Evolutionary conservation across 768 basidiomycete genomes (phyloP), one percentile per base, ranked within the genome.

Genomic region (Hirschioporus abietinus): DNA sequence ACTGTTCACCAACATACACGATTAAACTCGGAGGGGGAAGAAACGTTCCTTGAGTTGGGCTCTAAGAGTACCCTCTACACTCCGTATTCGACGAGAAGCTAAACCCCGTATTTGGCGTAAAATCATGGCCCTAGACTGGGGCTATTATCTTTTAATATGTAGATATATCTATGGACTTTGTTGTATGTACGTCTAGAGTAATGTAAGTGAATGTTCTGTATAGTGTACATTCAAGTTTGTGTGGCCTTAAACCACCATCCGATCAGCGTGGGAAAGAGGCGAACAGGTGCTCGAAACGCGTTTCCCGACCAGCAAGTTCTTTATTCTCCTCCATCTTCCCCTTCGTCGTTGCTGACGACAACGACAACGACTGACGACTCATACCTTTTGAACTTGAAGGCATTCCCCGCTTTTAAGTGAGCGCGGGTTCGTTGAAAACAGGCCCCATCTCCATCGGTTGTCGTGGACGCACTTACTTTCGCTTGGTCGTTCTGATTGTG

Each of bases 391-490:
- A 25, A 25, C 30, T 23, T 34, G 30, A 61, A 61, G 30, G 9
- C 25, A 61, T 25, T 25, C 60, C 60, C 60, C 60, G 60, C 60
- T 61, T 61, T 61, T 61, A 25, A 61, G 60, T 61, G 60, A 61
- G 60, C 18, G 60, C 30, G 60, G 60, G 60, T 7, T 25, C 60
- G 60, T 61, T 34, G 24, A 34, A 15, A 61, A 3, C 60, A 61
- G 24, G 25, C 30, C 18, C 60, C 60, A 61, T 25, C 60, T 61
- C 23, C 60, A 61, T 25, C 60, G 23, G 15, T 24, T 61, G 30
- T 27, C 60, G 25, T 34, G 27, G n/a, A 23, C 59, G 23, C n/a
- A 10, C 20, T n/a, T n/a, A n/a, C n/a, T 34, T 61, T 61, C 24
- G 42, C 42, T 52, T 10, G 42, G 42, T 52, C 42, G 3, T 52